These are phyloP conservation scores for Carex pumila DNA, from an alignment of 176 grass and related monocot species.

Conservation along the genomic window DNA sequence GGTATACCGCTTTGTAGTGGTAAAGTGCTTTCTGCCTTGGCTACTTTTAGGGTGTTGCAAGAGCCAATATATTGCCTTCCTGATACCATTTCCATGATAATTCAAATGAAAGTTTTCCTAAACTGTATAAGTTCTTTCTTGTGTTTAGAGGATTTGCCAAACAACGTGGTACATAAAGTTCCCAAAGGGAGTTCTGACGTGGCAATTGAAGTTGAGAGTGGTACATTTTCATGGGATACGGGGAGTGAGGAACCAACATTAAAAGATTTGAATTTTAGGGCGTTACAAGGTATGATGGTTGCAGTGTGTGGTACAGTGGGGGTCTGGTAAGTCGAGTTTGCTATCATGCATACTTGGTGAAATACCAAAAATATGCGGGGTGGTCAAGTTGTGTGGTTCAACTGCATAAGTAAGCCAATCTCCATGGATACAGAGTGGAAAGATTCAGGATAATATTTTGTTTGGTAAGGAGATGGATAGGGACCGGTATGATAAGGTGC, in stretches of 20 bases:
- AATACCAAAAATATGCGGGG: constrained; percentile 57
- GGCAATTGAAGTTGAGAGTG: constrained; percentile 34
- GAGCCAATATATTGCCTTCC: constrained; percentile 56
- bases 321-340: constrained; percentile 74
- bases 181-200: constrained; percentile 35
- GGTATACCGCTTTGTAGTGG: constrained; percentile 61
- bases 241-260: constrained; percentile 32
- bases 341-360: constrained; percentile 65
- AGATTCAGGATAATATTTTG: constrained; percentile 50
- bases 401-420: constrained; percentile 56
- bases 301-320: constrained; percentile 69
- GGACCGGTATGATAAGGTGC: constrained; percentile 33
- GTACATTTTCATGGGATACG: constrained; percentile 58
- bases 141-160: constrained; percentile 42
- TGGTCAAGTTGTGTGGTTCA: constrained; percentile 41
- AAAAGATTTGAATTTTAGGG: constrained; percentile 41
- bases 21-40: constrained; percentile 60
- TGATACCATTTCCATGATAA: constrained; percentile 29
- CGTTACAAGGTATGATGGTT: constrained; percentile 36
- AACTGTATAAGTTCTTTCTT: constrained; percentile 54
- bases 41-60: constrained; percentile 66
- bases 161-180: constrained; percentile 34
- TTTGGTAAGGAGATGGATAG: constrained; percentile 37
- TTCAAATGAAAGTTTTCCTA: constrained; percentile 71
- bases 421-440: constrained; percentile 74